These are phyloP conservation scores for Nepenthes mirabilis DNA, from an alignment of 148 eudicot genomes.

Conservation along the genomic window DNA sequence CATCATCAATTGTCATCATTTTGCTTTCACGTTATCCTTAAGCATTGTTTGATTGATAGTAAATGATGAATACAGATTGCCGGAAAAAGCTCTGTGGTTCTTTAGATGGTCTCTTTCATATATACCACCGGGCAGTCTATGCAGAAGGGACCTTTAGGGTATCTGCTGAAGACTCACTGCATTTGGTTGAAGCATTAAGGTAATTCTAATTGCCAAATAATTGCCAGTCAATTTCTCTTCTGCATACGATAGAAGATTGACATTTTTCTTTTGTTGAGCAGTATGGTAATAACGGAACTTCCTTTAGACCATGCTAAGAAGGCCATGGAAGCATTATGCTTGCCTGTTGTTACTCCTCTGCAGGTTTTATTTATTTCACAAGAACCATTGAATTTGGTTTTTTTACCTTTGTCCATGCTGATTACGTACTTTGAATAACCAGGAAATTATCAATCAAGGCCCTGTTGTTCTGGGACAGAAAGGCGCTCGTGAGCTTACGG, in stretches of 20 bases:
- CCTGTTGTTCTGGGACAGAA: slow-evolving; percentile 66
- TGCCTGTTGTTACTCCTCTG: slow-evolving; percentile 81
- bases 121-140: slow-evolving; percentile 74
- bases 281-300: slow-evolving; percentile 93
- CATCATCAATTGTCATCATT: not conserved
- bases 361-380: slow-evolving; percentile 38
- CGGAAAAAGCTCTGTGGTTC: slow-evolving; percentile 89
- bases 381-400: slow-evolving; percentile 3
- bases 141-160: slow-evolving; percentile 82
- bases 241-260: slow-evolving; percentile 3
- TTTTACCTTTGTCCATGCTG: not conserved
- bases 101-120: slow-evolving; percentile 87
- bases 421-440: slow-evolving; percentile 13
- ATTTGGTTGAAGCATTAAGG: slow-evolving; percentile 96
- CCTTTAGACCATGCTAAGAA: slow-evolving; percentile 95
- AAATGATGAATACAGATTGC: slow-evolving; percentile 48
- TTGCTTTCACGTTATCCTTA: slow-evolving; percentile 1
- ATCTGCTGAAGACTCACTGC: slow-evolving; percentile 91
- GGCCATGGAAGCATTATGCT: slow-evolving; percentile 85
- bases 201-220: slow-evolving; percentile 12
- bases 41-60: slow-evolving; percentile 1
- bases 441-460: slow-evolving; percentile 93
- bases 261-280: slow-evolving; percentile 27
- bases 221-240: not conserved
- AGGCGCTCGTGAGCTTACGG: slow-evolving; percentile 83